Conservation (phyloP, 148 eudicot species). For the Euryodendron excelsum region DNA sequence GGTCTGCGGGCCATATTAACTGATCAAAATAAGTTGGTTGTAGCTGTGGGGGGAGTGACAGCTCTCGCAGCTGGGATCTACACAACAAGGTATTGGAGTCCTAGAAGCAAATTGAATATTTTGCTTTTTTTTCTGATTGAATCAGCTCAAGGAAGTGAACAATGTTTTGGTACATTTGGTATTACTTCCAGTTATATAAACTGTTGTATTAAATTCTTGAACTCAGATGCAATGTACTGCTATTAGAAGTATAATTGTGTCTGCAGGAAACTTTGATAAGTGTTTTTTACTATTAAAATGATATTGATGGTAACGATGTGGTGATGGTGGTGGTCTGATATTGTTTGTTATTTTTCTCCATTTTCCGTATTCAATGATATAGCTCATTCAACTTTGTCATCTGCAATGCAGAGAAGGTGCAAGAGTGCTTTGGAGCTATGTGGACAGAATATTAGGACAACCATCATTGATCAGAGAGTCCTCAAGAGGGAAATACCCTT, state of each 20-base stretch:
- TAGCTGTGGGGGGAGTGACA: constrained; percentile 93
- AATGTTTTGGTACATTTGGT: not conserved
- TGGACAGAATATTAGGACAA: constrained; percentile 95
- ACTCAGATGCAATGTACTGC: not conserved
- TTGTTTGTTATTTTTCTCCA: too few relatives aligned
- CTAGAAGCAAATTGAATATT: not conserved
- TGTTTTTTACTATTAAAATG: not conserved
- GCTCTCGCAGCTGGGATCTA: constrained; percentile 97
- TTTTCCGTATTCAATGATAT: too few relatives aligned
- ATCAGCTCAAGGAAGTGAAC: not conserved
- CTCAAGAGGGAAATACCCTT: constrained; percentile 88
- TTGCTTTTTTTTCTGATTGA: not conserved
- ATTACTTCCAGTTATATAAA: not conserved
- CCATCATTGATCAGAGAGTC: constrained; percentile 97
- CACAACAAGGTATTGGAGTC: constrained; percentile 71
- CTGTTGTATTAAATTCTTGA: constrained; percentile 10
- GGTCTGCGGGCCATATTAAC: constrained; percentile 86
- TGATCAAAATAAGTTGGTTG: constrained; percentile 92
- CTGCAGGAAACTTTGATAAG: not conserved
- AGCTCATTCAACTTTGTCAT: constrained; percentile 8
- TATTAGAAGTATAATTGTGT: not conserved
- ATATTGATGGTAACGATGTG: not conserved
- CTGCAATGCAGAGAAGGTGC: constrained; percentile 86
- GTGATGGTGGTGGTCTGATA: too few relatives aligned
- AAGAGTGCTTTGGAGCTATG: constrained; percentile 90